Conservation (phyloP, 2,329 filamentous ascomycete species). For the Pezicula rhizophila region DNA sequence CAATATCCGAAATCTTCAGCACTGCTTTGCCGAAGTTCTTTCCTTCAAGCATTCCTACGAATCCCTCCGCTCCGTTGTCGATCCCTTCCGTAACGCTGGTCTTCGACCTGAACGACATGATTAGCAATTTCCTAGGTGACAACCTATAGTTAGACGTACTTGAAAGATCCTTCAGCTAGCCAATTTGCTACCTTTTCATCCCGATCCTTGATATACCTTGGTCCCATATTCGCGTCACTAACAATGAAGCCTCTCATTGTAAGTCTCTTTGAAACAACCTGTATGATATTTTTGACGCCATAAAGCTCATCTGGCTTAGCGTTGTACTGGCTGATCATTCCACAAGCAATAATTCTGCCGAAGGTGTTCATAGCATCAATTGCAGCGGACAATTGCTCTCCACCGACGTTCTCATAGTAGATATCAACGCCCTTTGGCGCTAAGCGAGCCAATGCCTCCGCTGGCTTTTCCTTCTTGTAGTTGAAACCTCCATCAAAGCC, state of each 20-base stretch:
- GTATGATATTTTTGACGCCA: conserved; percentile 54
- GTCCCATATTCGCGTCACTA: conserved; percentile 53
- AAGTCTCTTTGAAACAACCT: conserved; percentile 55
- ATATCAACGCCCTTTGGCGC: conserved; percentile 71
- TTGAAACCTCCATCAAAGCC: conserved; percentile 71
- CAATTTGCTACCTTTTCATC: conserved; percentile 63
- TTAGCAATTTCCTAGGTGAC: background rate
- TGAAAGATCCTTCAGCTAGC: conserved; percentile 61
- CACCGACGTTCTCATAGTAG: conserved; percentile 77
- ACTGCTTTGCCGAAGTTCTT: conserved; percentile 70
- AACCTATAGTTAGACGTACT: conserved; percentile 24
- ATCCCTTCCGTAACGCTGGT: conserved; percentile 58
- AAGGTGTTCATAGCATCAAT: conserved; percentile 55
- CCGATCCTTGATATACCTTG: conserved; percentile 53
- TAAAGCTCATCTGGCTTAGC: conserved; percentile 45
- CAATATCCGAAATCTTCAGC: conserved; percentile 31
- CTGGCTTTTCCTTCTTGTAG: conserved; percentile 69
- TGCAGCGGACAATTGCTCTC: conserved; percentile 66
- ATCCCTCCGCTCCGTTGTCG: conserved; percentile 58
- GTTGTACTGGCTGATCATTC: conserved; percentile 69
- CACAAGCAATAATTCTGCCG: conserved; percentile 57
- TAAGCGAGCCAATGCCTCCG: conserved; percentile 57
- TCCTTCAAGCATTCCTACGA: conserved; percentile 61
- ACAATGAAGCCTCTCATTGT: conserved; percentile 65
- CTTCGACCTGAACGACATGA: conserved; percentile 29